A percentile compares a stretch with the other conserved stretches of the same genome.
Conservation (phyloP, 208 protist species). For the Wallacemonas collosoma region DNA sequence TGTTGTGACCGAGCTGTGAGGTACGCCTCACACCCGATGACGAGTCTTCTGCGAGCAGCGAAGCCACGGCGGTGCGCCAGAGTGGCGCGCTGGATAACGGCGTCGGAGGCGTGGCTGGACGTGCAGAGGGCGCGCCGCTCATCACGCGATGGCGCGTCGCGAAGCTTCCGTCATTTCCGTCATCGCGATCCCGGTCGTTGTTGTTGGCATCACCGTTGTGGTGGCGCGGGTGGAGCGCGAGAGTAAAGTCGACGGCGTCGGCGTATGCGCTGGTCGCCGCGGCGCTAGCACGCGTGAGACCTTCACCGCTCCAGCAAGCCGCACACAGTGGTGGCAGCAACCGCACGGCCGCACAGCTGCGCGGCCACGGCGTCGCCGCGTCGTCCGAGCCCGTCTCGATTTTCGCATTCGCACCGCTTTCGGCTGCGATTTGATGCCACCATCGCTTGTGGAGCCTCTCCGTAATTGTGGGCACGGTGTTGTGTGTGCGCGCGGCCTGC, state of each 20-base stretch:
- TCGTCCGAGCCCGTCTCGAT: background rate
- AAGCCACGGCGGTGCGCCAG: slow-evolving; percentile 1
- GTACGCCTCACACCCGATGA: too few relatives aligned
- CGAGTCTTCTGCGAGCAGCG: background rate
- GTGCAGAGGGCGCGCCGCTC: too few relatives aligned
- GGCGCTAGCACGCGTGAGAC: background rate
- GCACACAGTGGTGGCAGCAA: slow-evolving; percentile 17
- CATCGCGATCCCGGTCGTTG: background rate
- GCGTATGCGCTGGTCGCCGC: background rate
- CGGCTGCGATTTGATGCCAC: background rate
- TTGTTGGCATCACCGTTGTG: background rate
- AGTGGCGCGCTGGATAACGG: background rate
- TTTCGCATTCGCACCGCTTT: background rate
- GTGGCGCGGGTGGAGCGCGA: background rate
- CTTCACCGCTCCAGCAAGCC: slow-evolving; percentile 8
- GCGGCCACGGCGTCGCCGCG: background rate
- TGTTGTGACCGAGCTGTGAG: too few relatives aligned
- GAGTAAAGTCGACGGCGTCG: slow-evolving; percentile 16
- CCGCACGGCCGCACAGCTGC: background rate
- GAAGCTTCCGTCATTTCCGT: background rate
- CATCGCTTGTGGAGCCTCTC: slow-evolving; percentile 5
- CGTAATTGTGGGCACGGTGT: background rate
- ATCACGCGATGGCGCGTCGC: too few relatives aligned
- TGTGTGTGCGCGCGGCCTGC: background rate
- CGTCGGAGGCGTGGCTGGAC: background rate